Base-by-base conservation (phyloP, 2,329 filamentous ascomycete species). In the Epichloe festucae region DNA sequence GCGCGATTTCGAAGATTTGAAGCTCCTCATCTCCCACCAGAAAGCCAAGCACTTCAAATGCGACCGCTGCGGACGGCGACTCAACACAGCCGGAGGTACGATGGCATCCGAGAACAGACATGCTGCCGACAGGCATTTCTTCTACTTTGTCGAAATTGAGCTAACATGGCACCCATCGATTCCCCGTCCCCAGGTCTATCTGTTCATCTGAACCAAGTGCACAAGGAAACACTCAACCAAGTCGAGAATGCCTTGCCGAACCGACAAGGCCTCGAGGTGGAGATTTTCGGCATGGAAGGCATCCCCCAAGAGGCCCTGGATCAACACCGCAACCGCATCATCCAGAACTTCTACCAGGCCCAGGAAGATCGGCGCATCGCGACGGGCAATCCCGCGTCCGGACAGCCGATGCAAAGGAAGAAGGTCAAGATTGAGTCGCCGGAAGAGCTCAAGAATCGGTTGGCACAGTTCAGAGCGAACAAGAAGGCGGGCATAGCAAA, bases 21-120 rank as follows among this genome's bases (percentile, higher is more conserved):
- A 95, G 74, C 89, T 97, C 60, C 82, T 98, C 57, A 94, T 95
- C 60, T 90, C 87, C 53, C 93, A 98, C 68, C 93, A 97, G 65
- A 97, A 96, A 67, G 90, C 91, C n/a, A 97, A 97, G 71, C 93
- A 98, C 69, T 97, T 95, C 77, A 96, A 95, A 70, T 98, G 93
- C 71, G 88, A 95, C 61, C 76, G 85, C 72, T 98, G 93, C 67
- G 84, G 84, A 50, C 82, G 93, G 57, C 79, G 90, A 59, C 72
- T 98, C 52, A 96, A 95, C 65, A 98, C 93, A 1, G 90, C 90
- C 42, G 93, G 93, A 78, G 93, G 89, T 94, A 69, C 63, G 79
- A 55, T 15, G 36, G 10, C 34, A 39, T 19, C 1, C 23, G 21
- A 21, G 4, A 21, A 17, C 5, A 21, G n/a, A 21, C 19, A 5